Evolutionary conservation across 1,139 yeast genomes (phyloP), one percentile per base, ranked within the genome.

Genomic region (Suzukiozyma palmioleophila): DNA sequence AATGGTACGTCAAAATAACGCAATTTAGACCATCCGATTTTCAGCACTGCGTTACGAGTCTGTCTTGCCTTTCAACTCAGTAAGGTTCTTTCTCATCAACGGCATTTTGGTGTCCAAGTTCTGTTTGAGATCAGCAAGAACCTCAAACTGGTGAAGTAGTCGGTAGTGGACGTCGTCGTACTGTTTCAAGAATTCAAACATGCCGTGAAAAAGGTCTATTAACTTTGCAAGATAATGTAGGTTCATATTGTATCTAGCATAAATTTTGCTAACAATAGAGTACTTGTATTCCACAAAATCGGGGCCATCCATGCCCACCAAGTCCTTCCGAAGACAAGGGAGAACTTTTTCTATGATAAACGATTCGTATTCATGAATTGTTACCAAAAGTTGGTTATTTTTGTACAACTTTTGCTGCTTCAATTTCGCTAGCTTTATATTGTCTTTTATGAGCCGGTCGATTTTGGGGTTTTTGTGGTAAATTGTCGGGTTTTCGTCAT

Each of bases 251-350:
- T 42, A 42, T 25, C 41, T 35, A 1, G 28, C 8, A 30, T 42
- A 42, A 2, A 42, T 28, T n/a, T 32, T 25, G 26, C 36, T 29
- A 16, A 42, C 35, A 11, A 26, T 25, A 2, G 28, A 21, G 36
- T 35, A 42, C 26, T 40, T 43, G 16, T 22, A n/a, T 14, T 40
- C 36, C 8, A 45, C 32, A 11, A 24, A 33, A 13, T 41, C 38
- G 24, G 32, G 29, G 21, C 36, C 35, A 10, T 32, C 37, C 34
- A 24, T 47, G 41, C 8, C 26, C 38, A 13, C 39, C 44, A 39
- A 58, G 43, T 60, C 64, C 12, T 40, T 35, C 8, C 69, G 43
- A 21, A 69, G 49, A 10, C 47, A 43, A 0, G 74, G 75, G 7
- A 67, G 37, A n/a, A 68, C 46, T 10, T 51, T 50, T 21, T 43